A percentile compares a stretch with the other conserved stretches of the same genome.
Conservation (phyloP, 352 stramenopile genomes). For the Pythium grandisporangium region DNA sequence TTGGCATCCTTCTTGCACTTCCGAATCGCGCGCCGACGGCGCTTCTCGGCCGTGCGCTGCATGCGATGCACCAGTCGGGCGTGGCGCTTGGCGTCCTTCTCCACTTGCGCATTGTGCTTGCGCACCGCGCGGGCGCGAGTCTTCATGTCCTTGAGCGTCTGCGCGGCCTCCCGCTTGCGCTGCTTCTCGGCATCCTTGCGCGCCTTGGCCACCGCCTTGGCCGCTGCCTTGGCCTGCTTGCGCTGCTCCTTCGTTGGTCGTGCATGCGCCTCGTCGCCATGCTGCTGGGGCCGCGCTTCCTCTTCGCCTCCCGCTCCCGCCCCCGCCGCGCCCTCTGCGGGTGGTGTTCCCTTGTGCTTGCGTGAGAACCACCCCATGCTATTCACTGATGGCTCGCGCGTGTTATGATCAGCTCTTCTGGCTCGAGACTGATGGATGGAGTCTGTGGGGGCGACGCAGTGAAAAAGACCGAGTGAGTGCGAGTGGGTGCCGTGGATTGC, state of each 20-base stretch:
- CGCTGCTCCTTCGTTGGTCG: too few species aligned
- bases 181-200: conserved; percentile 3
- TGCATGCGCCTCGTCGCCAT: too few species aligned
- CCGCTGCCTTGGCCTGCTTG: not conserved
- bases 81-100: conserved; percentile 1
- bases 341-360: conserved; percentile 7
- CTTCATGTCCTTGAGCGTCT: conserved; percentile 9
- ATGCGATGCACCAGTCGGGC: not conserved
- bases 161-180: conserved; percentile 10
- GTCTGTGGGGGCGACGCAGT: not conserved
- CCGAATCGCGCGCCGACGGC: conserved; percentile 5
- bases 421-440: too few species aligned
- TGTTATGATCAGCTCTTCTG: too few species aligned
- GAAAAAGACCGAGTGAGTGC: not conserved
- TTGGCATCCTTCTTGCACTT: conserved; percentile 14
- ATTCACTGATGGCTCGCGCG: too few species aligned
- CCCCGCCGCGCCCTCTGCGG: conserved; percentile 11
- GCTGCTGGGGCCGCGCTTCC: too few species aligned
- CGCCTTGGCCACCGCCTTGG: not conserved
- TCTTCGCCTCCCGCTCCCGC: conserved; percentile 3
- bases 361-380: not conserved
- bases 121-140: conserved; percentile 7
- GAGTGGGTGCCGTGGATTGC: not conserved
- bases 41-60: conserved; percentile 4
- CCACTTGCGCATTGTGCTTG: conserved; percentile 10